A percentile compares a stretch with the other conserved stretches of the same genome.
These are phyloP conservation scores for Sarocladium kiliense DNA, from an alignment of 2,329 filamentous ascomycete genomes.

Conservation along the genomic window DNA sequence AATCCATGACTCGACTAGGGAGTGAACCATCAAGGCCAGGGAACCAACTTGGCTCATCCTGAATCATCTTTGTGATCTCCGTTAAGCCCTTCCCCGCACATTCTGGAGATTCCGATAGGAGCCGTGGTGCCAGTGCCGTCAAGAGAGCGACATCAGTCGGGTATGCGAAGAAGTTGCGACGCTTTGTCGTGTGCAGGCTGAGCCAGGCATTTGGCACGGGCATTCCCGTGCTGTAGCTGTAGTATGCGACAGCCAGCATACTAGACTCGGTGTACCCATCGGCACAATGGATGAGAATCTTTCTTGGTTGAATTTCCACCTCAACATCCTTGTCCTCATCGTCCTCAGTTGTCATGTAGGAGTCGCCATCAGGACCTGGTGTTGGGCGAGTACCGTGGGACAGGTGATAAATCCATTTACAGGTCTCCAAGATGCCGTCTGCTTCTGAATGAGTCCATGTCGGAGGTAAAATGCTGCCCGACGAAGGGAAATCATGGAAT, in stretches of 20 bases:
- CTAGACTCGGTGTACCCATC: slow-evolving; percentile 97
- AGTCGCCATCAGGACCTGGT: slow-evolving; percentile 23
- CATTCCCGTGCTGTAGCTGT: slow-evolving; percentile 81
- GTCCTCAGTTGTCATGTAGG: slow-evolving; percentile 17
- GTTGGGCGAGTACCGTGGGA: slow-evolving; percentile 58
- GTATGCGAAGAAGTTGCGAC: slow-evolving; percentile 95
- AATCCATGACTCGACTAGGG: slow-evolving; percentile 81
- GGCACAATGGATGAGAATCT: slow-evolving; percentile 84
- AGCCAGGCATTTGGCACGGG: slow-evolving; percentile 85
- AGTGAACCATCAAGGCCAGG: slow-evolving; percentile 81
- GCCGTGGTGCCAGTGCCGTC: slow-evolving; percentile 67
- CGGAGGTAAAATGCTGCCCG: slow-evolving; percentile 83
- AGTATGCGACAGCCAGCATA: slow-evolving; percentile 83
- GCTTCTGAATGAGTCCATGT: slow-evolving; percentile 79
- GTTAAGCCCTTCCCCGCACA: slow-evolving; percentile 42
- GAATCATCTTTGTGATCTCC: slow-evolving; percentile 48
- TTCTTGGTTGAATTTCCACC: slow-evolving; percentile 40
- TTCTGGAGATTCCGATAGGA: slow-evolving; percentile 66
- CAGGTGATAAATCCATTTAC: slow-evolving; percentile 83
- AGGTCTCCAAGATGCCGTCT: slow-evolving; percentile 79
- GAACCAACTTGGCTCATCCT: slow-evolving; percentile 72
- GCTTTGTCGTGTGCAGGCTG: slow-evolving; percentile 70
- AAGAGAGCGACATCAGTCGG: slow-evolving; percentile 82
- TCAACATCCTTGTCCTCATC: slow-evolving; percentile 34
- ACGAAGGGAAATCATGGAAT: slow-evolving; percentile 76